phyloP scores from a whole-genome alignment of 768 basidiomycete species.

The Lactifluus piperatus region DNA sequence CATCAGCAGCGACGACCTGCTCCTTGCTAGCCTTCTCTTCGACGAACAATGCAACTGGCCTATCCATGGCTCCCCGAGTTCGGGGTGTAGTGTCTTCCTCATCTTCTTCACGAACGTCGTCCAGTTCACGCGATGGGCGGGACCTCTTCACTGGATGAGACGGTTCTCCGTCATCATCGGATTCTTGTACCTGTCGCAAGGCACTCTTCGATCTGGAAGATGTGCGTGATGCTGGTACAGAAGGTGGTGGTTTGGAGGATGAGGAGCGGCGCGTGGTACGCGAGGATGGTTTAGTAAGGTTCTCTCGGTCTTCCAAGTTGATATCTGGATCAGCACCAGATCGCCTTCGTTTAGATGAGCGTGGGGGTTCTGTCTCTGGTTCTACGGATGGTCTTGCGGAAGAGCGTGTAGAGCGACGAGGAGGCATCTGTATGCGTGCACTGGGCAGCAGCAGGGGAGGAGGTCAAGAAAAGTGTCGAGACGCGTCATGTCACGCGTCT shows the following conservation, averaged over 20 bases:
- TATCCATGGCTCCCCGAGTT: not conserved
- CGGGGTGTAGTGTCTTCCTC: conserved; percentile 8
- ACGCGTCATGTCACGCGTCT: conserved; percentile 19
- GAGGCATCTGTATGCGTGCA: conserved; percentile 13
- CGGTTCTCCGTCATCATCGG: conserved; percentile 13
- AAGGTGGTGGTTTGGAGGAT: conserved; percentile 1
- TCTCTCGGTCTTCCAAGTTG: conserved; percentile 4
- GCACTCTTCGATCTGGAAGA: conserved; percentile 8
- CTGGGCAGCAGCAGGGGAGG: not conserved
- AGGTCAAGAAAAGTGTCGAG: not conserved
- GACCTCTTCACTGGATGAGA: conserved; percentile 13
- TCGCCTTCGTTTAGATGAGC: conserved; percentile 16
- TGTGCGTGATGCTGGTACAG: conserved; percentile 3
- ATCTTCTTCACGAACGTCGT: conserved; percentile 18
- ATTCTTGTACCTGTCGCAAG: conserved; percentile 1
- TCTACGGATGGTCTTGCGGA: conserved; percentile 11
- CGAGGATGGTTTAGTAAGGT: not conserved
- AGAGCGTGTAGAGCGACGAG: conserved; percentile 20
- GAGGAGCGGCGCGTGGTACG: conserved; percentile 15
- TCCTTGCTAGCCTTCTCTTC: not conserved
- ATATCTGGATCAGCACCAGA: conserved; percentile 2
- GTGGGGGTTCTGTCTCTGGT: not conserved
- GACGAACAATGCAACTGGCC: not conserved
- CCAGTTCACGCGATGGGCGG: conserved; percentile 12
- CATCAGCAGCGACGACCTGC: not conserved